Conservation (phyloP, 2,329 filamentous ascomycete species). For the Stachybotrys chlorohalonatus region DNA sequence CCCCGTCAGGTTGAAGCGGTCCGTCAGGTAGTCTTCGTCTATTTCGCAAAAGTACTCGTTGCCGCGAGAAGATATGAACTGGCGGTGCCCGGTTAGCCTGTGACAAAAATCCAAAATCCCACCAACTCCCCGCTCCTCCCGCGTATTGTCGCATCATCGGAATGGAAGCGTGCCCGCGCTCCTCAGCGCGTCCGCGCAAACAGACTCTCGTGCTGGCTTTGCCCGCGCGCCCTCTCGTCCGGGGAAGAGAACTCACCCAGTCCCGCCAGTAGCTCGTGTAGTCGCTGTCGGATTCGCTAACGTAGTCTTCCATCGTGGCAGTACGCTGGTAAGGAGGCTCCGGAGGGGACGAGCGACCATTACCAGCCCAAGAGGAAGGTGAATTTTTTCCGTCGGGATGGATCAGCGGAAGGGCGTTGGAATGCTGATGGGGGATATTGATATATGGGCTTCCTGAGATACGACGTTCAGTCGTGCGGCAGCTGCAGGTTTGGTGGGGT, state of each 20-base stretch:
- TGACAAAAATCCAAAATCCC: too few relatives aligned
- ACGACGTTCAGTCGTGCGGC: neutral
- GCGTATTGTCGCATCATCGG: too few relatives aligned
- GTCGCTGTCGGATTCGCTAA: slow-evolving; percentile 95
- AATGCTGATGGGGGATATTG: neutral
- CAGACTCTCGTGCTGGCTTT: neutral
- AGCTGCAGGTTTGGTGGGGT: neutral
- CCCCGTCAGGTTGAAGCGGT: slow-evolving; percentile 95
- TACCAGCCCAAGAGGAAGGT: slow-evolving; percentile 5
- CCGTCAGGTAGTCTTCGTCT: slow-evolving; percentile 96
- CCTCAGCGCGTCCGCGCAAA: neutral
- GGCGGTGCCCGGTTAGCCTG: slow-evolving; percentile 1
- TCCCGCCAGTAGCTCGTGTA: slow-evolving; percentile 99
- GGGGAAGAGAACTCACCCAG: slow-evolving; percentile 62
- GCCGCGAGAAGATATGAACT: slow-evolving; percentile 97
- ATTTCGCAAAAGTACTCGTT: slow-evolving; percentile 99
- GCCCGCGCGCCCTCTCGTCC: too few relatives aligned
- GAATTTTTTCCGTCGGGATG: neutral
- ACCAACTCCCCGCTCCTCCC: too few relatives aligned
- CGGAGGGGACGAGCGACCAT: slow-evolving; percentile 17
- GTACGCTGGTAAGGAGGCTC: slow-evolving; percentile 10
- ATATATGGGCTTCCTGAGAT: neutral
- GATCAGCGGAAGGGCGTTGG: neutral
- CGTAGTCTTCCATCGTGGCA: slow-evolving; percentile 83
- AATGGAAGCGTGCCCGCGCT: too few relatives aligned